phyloP scores from a whole-genome alignment of 768 basidiomycete genomes.

The Collybia sordida region DNA sequence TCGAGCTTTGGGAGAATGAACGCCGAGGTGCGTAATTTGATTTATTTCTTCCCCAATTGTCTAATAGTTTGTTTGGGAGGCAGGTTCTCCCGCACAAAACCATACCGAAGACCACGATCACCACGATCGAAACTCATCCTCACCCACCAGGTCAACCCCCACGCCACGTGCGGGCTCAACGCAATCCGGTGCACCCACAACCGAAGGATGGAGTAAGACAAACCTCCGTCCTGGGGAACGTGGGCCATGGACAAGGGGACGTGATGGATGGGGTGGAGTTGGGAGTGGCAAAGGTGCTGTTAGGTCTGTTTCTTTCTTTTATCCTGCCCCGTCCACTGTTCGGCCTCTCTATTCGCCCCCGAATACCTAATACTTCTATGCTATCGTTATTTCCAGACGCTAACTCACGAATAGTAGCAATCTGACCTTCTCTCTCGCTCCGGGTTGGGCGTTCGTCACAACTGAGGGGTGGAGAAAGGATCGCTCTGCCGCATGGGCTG shows the following conservation, averaged over 20 bases:
- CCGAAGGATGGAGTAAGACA: slow-evolving; percentile 44
- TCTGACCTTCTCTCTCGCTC: slow-evolving; percentile 74
- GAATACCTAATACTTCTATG: no score
- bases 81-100: not conserved
- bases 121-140: not conserved
- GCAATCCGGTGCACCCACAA: not conserved
- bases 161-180: not conserved
- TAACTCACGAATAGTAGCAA: slow-evolving; percentile 58
- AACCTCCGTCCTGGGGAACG: slow-evolving; percentile 48
- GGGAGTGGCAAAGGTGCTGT: slow-evolving; percentile 50
- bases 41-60: not conserved
- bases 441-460: slow-evolving; percentile 73
- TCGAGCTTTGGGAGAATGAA: slow-evolving; percentile 84
- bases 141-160: not conserved
- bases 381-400: slow-evolving; percentile 10
- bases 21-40: slow-evolving; percentile 31
- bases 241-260: slow-evolving; percentile 65
- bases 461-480: slow-evolving; percentile 81
- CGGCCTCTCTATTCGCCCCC: no score
- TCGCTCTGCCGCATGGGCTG: slow-evolving; percentile 54
- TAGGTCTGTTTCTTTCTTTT: slow-evolving; percentile 47
- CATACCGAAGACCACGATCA: not conserved
- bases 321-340: not conserved
- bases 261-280: slow-evolving; percentile 71
- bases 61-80: not conserved